Percentiles rank a stretch among this genome's conserved stretches.
Conservation (phyloP, 2,329 filamentous ascomycete genomes). For the Talaromyces sp. region DNA sequence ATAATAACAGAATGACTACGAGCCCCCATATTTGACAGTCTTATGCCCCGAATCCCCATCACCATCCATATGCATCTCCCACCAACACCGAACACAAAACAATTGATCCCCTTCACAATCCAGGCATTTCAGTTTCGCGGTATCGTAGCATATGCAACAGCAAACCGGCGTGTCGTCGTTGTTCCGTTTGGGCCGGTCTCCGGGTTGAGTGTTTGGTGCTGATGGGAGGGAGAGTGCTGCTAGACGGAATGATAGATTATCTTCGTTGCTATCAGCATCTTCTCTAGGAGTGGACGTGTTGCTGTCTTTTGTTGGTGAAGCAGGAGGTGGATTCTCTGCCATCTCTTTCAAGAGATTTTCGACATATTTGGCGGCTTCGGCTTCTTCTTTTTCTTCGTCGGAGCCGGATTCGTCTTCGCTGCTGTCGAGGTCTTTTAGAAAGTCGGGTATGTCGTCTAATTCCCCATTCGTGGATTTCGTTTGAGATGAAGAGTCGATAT, state of each 20-base stretch:
- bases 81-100: slow-evolving; percentile 78
- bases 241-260: slow-evolving; percentile 2
- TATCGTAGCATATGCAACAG: slow-evolving; percentile 80
- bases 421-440: not conserved
- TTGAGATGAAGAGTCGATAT: not conserved
- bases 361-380: slow-evolving; percentile 18
- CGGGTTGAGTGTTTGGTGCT: slow-evolving; percentile 17
- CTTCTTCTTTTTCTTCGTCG: slow-evolving; percentile 19
- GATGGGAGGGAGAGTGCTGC: slow-evolving; percentile 19
- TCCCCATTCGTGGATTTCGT: not conserved
- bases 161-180: slow-evolving; percentile 45
- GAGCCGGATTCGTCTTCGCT: not conserved
- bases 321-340: not conserved
- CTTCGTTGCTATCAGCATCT: not conserved
- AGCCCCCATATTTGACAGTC: slow-evolving; percentile 57
- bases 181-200: not conserved
- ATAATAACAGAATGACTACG: slow-evolving; percentile 4
- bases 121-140: slow-evolving; percentile 69
- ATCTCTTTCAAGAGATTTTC: slow-evolving; percentile 17
- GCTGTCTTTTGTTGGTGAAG: slow-evolving; percentile 7
- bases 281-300: not conserved
- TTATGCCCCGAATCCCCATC: slow-evolving; percentile 66
- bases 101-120: slow-evolving; percentile 67
- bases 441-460: slow-evolving; percentile 5
- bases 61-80: slow-evolving; percentile 71